Evolutionary conservation across 73 alveolate species (phyloP), one percentile per base, ranked within the genome.

Genomic region (Loxodes magnus): DNA sequence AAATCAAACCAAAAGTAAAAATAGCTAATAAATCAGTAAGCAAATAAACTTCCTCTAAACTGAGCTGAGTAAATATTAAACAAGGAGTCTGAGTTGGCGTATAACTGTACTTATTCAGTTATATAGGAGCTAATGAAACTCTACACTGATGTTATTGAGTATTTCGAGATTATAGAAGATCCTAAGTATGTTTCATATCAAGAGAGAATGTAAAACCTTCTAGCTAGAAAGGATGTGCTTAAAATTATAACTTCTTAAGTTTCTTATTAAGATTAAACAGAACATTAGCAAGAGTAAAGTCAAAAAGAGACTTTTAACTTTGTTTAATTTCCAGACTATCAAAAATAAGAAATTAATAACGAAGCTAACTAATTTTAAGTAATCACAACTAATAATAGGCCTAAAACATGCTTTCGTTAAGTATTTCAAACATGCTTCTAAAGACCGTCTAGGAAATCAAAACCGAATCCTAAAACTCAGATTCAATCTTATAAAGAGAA

Each of bases 141-240:
- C 26, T 46, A 46, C 59, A 46, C 50, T 1, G 20, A 46, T 17
- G 59, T 41, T 10, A 46, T 46, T 10, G 59, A 46, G 17, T 22
- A 10, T 1, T 46, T 12, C 39, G 59, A 46, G 39, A 9, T 41
- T 0, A 24, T 12, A 21, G 27, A 46, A 24, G 26, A 46, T 41
- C 39, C 26, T n/a, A 46, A 46, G 17, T 24, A 46, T 24, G n/a
- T 46, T 23, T 41, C 22, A 16, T 46, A 46, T 25, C 59, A 46
- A 24, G 59, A 46, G 27, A 16, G 59, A 46, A 46, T 46, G 59
- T 41, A 46, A 24, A 46, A 24, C 27, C 34, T 46, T 5, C n/a
- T 46, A 22, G 15, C 59, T 5, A 12, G 39, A 24, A 46, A 17
- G 6, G 26, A 46, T 25, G 59, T 46, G 4, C 16, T 46, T 15